phyloP scores from a whole-genome alignment of 257 asterid genomes.

The Solanum dulcamara region DNA sequence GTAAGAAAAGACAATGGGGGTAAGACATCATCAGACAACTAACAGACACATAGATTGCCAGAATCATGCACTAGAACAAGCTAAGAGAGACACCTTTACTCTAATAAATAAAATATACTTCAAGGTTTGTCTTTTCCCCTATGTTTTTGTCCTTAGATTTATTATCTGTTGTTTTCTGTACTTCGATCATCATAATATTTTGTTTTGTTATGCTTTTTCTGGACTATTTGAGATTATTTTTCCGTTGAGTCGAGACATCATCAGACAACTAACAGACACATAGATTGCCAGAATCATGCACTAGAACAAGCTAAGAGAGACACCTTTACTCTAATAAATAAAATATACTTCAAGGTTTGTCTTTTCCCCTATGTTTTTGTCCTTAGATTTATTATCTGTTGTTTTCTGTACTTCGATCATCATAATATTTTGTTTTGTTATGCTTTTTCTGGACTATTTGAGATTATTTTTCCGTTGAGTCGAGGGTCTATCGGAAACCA shows the following conservation, averaged over 20 bases:
- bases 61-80: background rate
- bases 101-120: background rate
- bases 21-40: background rate
- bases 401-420: background rate
- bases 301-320: background rate
- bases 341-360: background rate
- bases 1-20: background rate
- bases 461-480: background rate
- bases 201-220: background rate
- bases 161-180: background rate
- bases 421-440: background rate
- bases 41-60: background rate
- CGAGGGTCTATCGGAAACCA: background rate
- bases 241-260: background rate
- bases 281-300: background rate
- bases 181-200: background rate
- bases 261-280: background rate
- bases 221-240: too few relatives aligned
- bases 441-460: background rate
- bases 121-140: background rate
- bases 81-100: background rate
- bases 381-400: background rate
- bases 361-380: background rate
- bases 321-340: background rate
- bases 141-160: background rate